Percentiles rank a stretch among this genome's conserved stretches.
phyloP scores from a whole-genome alignment of 345 rosid species.

The Syzygium oleosum region DNA sequence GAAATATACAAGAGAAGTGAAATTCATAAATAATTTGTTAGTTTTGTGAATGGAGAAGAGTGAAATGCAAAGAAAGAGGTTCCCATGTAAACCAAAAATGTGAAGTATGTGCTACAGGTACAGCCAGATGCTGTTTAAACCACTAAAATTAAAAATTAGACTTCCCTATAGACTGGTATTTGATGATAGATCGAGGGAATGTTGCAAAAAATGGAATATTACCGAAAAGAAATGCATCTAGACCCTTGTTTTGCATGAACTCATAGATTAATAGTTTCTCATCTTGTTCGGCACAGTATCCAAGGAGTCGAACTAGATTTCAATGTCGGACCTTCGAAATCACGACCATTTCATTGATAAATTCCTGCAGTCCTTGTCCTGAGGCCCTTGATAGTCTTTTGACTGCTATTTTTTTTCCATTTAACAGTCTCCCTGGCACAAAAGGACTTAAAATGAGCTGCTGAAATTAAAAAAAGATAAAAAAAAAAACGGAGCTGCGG shows the following conservation, averaged over 20 bases:
- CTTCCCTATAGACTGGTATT: background rate
- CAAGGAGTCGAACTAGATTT: constrained; percentile 24
- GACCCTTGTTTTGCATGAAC: constrained; percentile 27
- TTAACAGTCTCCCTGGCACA: constrained; percentile 9
- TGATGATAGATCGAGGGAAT: background rate
- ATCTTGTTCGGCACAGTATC: constrained; percentile 17
- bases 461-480: constrained; percentile 5
- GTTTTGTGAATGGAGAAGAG: background rate
- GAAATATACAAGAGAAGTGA: constrained; percentile 14
- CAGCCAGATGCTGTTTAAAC: background rate
- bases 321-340: constrained; percentile 28
- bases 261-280: constrained; percentile 27
- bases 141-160: background rate
- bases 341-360: constrained; percentile 26
- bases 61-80: background rate
- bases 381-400: constrained; percentile 23
- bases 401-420: constrained; percentile 31
- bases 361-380: constrained; percentile 20
- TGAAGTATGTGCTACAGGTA: background rate
- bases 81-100: background rate
- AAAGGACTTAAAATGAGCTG: background rate
- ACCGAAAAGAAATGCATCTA: constrained; percentile 24
- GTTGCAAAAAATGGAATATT: background rate
- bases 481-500: background rate
- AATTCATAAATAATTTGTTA: background rate